phyloP scores from a whole-genome alignment of 352 stramenopile genomes.

The Phytophthora ramorum region DNA sequence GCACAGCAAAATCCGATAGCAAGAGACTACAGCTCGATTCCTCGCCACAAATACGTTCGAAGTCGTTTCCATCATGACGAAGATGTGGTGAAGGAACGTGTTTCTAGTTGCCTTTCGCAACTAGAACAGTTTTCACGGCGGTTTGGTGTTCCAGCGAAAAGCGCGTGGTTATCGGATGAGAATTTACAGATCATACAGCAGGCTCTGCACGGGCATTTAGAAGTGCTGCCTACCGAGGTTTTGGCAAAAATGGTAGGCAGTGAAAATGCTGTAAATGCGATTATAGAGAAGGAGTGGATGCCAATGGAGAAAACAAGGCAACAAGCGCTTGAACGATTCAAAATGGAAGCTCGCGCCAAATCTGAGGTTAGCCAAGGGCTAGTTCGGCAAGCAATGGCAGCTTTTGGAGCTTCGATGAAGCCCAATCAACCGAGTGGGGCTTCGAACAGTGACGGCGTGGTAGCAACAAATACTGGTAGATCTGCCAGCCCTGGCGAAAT shows the following conservation, averaged over 20 bases:
- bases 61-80: conserved; percentile 65
- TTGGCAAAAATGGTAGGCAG: conserved; percentile 65
- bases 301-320: conserved; percentile 60
- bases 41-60: conserved; percentile 50
- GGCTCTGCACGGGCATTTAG: conserved; percentile 64
- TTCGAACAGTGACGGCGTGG: conserved; percentile 1
- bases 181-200: conserved; percentile 61
- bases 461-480: neutral
- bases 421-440: neutral
- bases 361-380: conserved; percentile 54
- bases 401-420: conserved; percentile 10
- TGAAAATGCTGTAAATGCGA: conserved; percentile 50
- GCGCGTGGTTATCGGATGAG: conserved; percentile 45
- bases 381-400: conserved; percentile 58
- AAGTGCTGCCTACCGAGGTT: conserved; percentile 59
- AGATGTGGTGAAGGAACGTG: conserved; percentile 40
- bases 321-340: conserved; percentile 52
- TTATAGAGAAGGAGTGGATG: conserved; percentile 67
- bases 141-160: conserved; percentile 56
- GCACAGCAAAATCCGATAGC: neutral
- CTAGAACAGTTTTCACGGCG: conserved; percentile 52
- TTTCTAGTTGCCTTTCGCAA: conserved; percentile 45
- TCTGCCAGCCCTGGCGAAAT: neutral
- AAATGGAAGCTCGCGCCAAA: conserved; percentile 37
- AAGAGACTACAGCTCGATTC: conserved; percentile 46